phyloP scores from a whole-genome alignment of 805 yeast species.

The Blastobotrys chiropterorum region DNA sequence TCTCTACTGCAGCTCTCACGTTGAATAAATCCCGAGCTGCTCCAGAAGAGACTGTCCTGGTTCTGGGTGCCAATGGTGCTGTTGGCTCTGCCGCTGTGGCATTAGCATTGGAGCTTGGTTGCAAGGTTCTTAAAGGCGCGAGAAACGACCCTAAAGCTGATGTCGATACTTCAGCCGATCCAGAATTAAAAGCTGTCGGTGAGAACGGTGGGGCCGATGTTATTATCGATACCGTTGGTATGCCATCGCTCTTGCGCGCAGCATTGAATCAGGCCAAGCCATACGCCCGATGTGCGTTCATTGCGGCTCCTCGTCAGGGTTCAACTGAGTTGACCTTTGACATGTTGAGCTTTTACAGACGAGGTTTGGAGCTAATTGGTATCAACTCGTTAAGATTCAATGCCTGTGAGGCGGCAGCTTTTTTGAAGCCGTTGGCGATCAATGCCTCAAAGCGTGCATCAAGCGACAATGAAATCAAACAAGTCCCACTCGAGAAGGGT shows the following conservation, averaged over 20 bases:
- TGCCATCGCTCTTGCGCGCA: not conserved
- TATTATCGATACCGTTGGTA: conserved; percentile 6
- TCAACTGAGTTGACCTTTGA: not conserved
- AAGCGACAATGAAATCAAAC: not conserved
- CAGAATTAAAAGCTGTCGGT: not conserved
- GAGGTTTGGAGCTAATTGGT: not conserved
- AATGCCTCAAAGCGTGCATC: not conserved
- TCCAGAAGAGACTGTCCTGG: conserved; percentile 1
- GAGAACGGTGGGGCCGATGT: conserved; percentile 1
- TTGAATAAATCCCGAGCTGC: not conserved
- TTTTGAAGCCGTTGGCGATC: not conserved
- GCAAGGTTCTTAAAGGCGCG: conserved; percentile 1
- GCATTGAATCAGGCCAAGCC: not conserved
- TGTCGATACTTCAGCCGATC: conserved; percentile 2
- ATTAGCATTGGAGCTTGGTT: conserved; percentile 1
- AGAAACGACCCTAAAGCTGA: conserved; percentile 2
- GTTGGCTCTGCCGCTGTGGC: conserved; percentile 3
- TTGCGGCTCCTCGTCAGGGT: not conserved
- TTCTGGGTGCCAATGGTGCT: conserved; percentile 5
- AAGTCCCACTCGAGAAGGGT: not conserved
- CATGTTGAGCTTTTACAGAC: not conserved
- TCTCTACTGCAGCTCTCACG: conserved; percentile 2
- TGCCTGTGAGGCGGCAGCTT: not conserved
- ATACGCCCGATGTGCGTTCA: not conserved
- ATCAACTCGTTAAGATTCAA: not conserved